Evolutionary conservation across 2,329 filamentous ascomycete genomes (phyloP).

Genomic region (Ophiostoma australiae): DNA sequence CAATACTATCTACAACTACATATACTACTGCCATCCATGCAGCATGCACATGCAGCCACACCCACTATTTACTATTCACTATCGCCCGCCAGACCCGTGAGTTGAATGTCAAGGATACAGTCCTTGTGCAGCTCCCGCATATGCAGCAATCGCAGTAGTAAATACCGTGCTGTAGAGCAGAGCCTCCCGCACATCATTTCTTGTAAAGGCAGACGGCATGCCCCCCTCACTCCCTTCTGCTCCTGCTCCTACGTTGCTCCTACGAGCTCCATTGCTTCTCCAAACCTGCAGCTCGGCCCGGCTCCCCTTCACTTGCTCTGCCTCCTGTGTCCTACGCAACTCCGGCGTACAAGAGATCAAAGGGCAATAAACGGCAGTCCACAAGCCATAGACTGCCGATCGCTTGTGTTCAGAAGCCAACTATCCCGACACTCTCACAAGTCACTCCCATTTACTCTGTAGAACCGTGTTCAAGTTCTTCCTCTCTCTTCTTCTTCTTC

Average conservation of each 20-base stretch:
- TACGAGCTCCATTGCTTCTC: not conserved
- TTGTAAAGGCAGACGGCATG: not conserved
- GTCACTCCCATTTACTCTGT: not conserved
- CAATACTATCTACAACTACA: not conserved
- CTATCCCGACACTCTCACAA: not conserved
- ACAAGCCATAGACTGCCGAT: not conserved
- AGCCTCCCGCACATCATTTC: not conserved
- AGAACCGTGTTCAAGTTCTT: not conserved
- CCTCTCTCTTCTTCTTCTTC: slow-evolving; percentile 3
- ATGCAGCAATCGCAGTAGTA: too few relatives aligned
- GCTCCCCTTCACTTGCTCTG: too few relatives aligned
- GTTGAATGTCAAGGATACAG: not conserved
- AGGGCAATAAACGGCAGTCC: not conserved
- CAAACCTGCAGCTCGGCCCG: not conserved
- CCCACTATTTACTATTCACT: not conserved
- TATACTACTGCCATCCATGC: not conserved
- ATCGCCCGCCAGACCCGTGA: not conserved
- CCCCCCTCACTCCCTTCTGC: too few relatives aligned
- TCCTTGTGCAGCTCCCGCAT: too few relatives aligned
- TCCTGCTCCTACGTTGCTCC: not conserved
- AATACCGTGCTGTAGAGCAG: not conserved
- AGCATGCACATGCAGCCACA: not conserved
- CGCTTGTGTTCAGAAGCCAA: not conserved
- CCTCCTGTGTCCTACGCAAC: not conserved
- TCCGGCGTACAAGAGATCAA: not conserved